Evolutionary conservation across 2,329 filamentous ascomycete species (phyloP), one percentile per base, ranked within the genome.

Genomic region (Apiospora aurea): DNA sequence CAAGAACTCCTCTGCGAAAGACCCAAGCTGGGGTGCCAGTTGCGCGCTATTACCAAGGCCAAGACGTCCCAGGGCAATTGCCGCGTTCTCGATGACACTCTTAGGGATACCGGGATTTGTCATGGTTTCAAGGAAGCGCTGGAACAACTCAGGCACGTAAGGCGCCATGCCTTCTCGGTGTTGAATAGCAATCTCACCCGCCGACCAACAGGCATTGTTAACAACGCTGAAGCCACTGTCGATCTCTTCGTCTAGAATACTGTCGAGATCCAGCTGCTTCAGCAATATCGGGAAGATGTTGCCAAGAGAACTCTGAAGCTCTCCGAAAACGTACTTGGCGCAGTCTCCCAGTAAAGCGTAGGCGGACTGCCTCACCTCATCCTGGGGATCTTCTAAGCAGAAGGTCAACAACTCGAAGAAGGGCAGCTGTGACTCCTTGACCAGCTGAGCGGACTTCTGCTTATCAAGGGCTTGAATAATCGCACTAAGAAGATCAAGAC

Each of bases 141-240:
- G 88, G 72, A 97, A 91, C 21, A 99, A 85, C 74, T 93, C 89
- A 29, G 93, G 91, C 13, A 95, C 89, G 80, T 93, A 97, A 0
- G 92, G 92, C 1, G 87, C 87, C 90, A 98, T 93, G 70, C 88
- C 90, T 74, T 91, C 90, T 75, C 91, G 90, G 80, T 93, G 88
- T 73, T 94, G 91, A 81, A 97, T 91, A 21, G 95, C 91, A 74
- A 98, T 96, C 84, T 99, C 96, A 57, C 96, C 96, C 34, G 91
- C 92, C 8, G 95, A 97, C 96, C 96, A 99, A 84, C 96, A 98
- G 29, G 96, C 96, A 80, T 99, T 99, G 87, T 98, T 99, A 73
- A 98, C 91, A 43, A 98, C 95, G 73, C 95, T 94, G 81, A 97
- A 98, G 18, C 91, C 92, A 24, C 90, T 93, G 75, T 97, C 94